Base-by-base conservation (phyloP, 306 rosid genomes). In the Quercus rubra region DNA sequence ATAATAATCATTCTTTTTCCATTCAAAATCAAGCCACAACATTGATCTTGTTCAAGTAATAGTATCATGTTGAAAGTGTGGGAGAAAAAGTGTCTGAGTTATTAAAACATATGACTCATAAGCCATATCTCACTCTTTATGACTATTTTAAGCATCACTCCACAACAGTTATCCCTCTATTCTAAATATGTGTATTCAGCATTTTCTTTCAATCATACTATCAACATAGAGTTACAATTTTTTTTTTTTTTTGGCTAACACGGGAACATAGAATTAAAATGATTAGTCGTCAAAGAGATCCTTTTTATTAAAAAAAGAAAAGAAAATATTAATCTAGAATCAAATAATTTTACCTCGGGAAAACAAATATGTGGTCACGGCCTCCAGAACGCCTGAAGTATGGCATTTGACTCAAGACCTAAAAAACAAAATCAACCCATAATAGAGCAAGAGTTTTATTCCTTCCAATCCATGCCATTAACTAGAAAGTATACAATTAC, bases 391-490 rank as follows among this genome's bases (percentile, higher is more conserved):
- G 84, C 77, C 98, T 89, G 88, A 95, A 95, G 84, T 90, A 88
- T 25, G 98, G 97, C 98, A 95, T 91, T 90, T 93, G 99, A 81
- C 96, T 87, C 63, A 91, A 73, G 63, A 91, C 97, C 99, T 95
- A 83, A 41, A 73, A 41, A 74, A 20, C 79, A 33, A 69, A 30
- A 6, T 7, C 41, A 30, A 23, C 67, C 25, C 4, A 11, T 52
- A 31, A 33, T 10, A 14, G 41, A n/a, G 19, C 87, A 41, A 56
- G 3, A 21, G 0, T 3, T 46, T 41, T 41, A 41, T 41, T 41
- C 46, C 46, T 41, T 41, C 46, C 12, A 41, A 41, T 8, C 46
- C 0, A 41, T 41, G 46, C 46, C 46, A 41, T 41, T 8, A 41
- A 41, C 46, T 41, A 41, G 46, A 41, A 52, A 28, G 46, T 66